Base-by-base conservation (phyloP, 163 green algal species). In the Volvox carteri region DNA sequence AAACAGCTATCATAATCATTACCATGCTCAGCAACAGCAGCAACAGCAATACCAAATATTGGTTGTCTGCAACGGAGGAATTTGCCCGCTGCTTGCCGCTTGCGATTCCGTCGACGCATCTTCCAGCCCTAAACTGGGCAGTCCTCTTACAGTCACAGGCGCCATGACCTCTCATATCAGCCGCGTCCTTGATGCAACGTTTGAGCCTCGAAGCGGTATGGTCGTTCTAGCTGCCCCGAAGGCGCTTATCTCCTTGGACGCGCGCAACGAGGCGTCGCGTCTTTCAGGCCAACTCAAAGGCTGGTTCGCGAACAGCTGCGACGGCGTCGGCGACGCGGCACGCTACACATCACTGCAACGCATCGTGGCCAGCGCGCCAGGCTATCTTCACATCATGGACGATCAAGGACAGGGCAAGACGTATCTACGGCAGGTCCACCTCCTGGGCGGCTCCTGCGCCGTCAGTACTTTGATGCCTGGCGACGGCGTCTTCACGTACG, bases 381-480 rank as follows among this genome's bases (percentile, higher is more conserved):
- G 75, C 30, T 50, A 33, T 16, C 48, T 84, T 37, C 68, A 84
- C 50, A 19, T 84, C 46, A 70, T 35, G 48, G 48, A 84, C 46
- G 46, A 65, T 6, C 73, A 78, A 42, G 41, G 41, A 18, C 37
- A 23, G 73, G 33, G 65, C 1, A 30, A 56, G 12, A 23, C 33
- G 6, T 42, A 67, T 5, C 30, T 84, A 30, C 75, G 75, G 48
- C 75, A 50, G 33, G 46, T 84, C 12, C n/a, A 33, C 2, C 50
- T 81, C 28, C 73, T 81, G 12, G 73, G 46, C 44, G 73, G 73
- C 44, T 8, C 46, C n/a, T 81, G 73, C 73, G 73, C 35, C 44
- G 25, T 25, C 12, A 8, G 18, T 42, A 81, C 73, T 1, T 1
- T 81, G 25, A 60, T 81, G 73, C 28, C n/a, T 11, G 44, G 44